Evolutionary conservation across 2,329 filamentous ascomycete genomes (phyloP).

Genomic region (Fragosphaeria purpurea): DNA sequence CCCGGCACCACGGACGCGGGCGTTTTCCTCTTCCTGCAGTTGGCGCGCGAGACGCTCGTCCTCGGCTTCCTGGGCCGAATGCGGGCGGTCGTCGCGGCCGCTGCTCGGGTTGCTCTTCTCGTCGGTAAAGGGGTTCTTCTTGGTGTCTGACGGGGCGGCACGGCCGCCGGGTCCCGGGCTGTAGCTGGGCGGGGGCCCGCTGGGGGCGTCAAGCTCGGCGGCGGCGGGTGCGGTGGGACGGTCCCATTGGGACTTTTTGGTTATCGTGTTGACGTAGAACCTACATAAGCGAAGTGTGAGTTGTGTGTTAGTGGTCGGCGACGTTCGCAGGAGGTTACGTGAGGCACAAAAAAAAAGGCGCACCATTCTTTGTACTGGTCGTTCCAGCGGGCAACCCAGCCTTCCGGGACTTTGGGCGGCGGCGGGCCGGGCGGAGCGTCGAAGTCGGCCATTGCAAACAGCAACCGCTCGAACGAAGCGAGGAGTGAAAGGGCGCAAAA

Average conservation of each 20-base stretch:
- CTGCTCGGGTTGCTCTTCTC: not conserved
- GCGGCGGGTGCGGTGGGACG: slow-evolving; percentile 60
- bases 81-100: slow-evolving; percentile 24
- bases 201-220: slow-evolving; percentile 28
- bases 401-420: slow-evolving; percentile 57
- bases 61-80: slow-evolving; percentile 36
- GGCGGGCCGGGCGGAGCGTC: slow-evolving; percentile 43
- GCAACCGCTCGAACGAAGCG: not conserved
- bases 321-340: too few relatives aligned
- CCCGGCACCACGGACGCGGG: slow-evolving; percentile 27
- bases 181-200: slow-evolving; percentile 61
- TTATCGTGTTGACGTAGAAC: slow-evolving; percentile 87
- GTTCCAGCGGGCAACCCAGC: slow-evolving; percentile 81
- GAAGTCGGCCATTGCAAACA: slow-evolving; percentile 38
- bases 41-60: slow-evolving; percentile 67
- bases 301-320: too few relatives aligned
- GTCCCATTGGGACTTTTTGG: slow-evolving; percentile 87
- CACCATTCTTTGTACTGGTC: slow-evolving; percentile 75
- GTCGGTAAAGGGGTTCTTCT: slow-evolving; percentile 59
- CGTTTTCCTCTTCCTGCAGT: slow-evolving; percentile 77
- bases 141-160: slow-evolving; percentile 41
- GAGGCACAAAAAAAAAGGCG: slow-evolving; percentile 2
- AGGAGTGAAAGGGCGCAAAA: not conserved
- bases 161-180: slow-evolving; percentile 32
- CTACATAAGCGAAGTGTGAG: slow-evolving; percentile 27